phyloP scores from a whole-genome alignment of 2,329 filamentous ascomycete genomes.

The Phialophora expanda region DNA sequence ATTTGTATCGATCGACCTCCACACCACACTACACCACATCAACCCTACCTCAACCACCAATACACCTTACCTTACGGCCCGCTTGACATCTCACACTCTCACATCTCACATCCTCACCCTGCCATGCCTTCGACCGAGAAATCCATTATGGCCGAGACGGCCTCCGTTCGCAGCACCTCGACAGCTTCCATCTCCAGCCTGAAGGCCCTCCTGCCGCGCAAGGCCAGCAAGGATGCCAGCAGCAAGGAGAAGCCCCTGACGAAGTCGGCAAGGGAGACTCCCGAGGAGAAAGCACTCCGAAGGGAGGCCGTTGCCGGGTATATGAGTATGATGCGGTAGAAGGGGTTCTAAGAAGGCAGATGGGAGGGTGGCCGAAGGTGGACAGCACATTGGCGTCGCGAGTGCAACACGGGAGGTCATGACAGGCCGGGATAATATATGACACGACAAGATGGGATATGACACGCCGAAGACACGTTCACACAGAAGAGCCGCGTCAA shows the following conservation, averaged over 20 bases:
- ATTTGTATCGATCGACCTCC: no score
- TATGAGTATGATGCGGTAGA: slow-evolving; percentile 27
- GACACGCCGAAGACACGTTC: no score
- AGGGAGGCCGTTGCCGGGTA: slow-evolving; percentile 32
- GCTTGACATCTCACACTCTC: neutral
- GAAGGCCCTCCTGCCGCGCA: slow-evolving; percentile 35
- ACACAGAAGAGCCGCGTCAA: no score
- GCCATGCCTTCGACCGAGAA: slow-evolving; percentile 23
- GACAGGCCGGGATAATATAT: no score
- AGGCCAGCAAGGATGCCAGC: slow-evolving; percentile 22
- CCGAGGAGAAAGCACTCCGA: slow-evolving; percentile 26
- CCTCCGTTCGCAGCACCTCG: slow-evolving; percentile 37
- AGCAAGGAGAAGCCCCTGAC: slow-evolving; percentile 23
- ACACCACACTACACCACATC: no score
- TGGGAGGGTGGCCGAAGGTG: no score
- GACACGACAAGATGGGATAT: no score
- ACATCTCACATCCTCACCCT: neutral
- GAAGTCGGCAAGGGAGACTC: slow-evolving; percentile 5
- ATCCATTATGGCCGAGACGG: slow-evolving; percentile 27
- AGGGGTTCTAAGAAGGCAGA: no score
- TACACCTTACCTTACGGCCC: neutral
- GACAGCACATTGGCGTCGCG: no score
- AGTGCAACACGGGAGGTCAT: no score
- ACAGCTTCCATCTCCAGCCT: slow-evolving; percentile 35
- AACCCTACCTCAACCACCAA: neutral